These are phyloP conservation scores for Penicillium roqueforti DNA, from an alignment of 495 filamentous ascomycete genomes.

Conservation along the genomic window DNA sequence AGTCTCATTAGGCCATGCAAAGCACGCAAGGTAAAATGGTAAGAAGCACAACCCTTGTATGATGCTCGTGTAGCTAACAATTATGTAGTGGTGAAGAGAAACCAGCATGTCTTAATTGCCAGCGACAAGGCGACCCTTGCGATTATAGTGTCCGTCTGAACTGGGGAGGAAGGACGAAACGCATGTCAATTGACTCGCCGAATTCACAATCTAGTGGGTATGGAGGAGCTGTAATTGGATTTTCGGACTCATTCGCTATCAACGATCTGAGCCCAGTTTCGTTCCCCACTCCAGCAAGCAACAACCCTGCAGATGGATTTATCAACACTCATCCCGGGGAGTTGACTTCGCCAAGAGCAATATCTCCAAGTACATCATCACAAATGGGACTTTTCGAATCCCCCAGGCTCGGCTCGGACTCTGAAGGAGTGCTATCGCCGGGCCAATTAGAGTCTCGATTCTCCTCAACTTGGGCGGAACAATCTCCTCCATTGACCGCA, in stretches of 20 bases:
- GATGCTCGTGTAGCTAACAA: not conserved
- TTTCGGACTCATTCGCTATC: conserved; percentile 13
- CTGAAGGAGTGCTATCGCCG: conserved; percentile 21
- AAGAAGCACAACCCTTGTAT: conserved; percentile 9
- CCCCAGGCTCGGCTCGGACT: conserved; percentile 22
- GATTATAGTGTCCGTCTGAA: conserved; percentile 85
- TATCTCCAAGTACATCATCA: conserved; percentile 19
- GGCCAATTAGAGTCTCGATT: conserved; percentile 18
- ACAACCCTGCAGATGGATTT: conserved; percentile 15
- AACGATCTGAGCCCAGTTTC: conserved; percentile 10
- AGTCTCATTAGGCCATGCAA: conserved; percentile 66
- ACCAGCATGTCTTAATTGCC: conserved; percentile 72
- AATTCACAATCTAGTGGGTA: conserved; percentile 33
- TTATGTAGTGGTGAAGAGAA: conserved; percentile 64
- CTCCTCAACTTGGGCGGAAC: conserved; percentile 24
- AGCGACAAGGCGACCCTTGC: conserved; percentile 69
- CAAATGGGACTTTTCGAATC: conserved; percentile 23
- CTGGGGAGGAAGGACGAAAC: conserved; percentile 67
- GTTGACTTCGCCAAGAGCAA: conserved; percentile 11
- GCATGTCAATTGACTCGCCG: conserved; percentile 37
- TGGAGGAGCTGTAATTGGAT: conserved; percentile 20
- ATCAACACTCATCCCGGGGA: conserved; percentile 11
- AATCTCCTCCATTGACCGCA: conserved; percentile 17
- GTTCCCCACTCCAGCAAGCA: conserved; percentile 13
- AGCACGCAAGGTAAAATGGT: conserved; percentile 81